Evolutionary conservation across 2,329 filamentous ascomycete genomes (phyloP), one percentile per base, ranked within the genome.

Genomic region (Stemphylium vesicarium): DNA sequence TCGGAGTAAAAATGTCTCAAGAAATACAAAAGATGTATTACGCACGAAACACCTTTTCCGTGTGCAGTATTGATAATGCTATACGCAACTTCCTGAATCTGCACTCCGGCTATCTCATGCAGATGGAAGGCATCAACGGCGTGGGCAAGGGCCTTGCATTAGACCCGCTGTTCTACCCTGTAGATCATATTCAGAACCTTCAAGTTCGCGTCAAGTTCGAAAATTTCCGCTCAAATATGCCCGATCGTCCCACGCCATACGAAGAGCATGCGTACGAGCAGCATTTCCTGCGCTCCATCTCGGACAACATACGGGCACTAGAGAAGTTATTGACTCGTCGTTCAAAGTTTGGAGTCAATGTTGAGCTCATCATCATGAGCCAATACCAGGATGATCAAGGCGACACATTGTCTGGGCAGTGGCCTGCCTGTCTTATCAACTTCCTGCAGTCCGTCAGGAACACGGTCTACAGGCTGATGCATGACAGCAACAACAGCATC

Each of bases 141-240:
- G 5, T 24, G 7, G 22, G 22, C 2, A n/a, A 46, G 3, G 52
- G 44, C 16, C 38, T 65, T 2, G 37, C 42, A 7, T 26, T 48
- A 15, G 15, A 32, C 4, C 32, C 22, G 4, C 32, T 20, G 2
- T 29, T 45, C 8, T 38, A 44, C 10, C 65, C 59, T 15, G 37
- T 56, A 13, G 50, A 64, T 6, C 41, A 64, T 15, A 56, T 68
- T 4, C 43, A 46, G 4, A 54, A 61, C 13, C 50, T 70, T n/a
- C 65, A 70, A 36, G 44, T 70, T 16, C 62, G 68, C 6, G 15
- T 70, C 44, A 70, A 70, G 38, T 54, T 52, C 12, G 66, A 70
- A 38, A 64, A 68, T 18, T 61, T 59, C 10, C 12, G 49, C 29
- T 11, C 3, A 2, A 18, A 42, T 0, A 45, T 44, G 36, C 39